Evolutionary conservation across 2,329 filamentous ascomycete species (phyloP).

Genomic region (Ophiostoma australiae): DNA sequence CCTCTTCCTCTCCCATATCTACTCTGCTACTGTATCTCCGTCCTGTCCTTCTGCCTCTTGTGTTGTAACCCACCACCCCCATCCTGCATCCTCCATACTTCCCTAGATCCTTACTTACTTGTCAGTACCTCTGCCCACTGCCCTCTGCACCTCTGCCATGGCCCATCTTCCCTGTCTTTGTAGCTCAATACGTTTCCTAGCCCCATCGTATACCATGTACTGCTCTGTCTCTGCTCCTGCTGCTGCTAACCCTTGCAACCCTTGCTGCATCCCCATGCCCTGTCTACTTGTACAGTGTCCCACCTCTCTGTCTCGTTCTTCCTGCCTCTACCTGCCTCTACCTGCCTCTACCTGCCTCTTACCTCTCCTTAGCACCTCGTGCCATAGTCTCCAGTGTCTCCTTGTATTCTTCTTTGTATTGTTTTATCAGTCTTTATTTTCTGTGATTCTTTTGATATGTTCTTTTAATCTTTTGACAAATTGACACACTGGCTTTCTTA

Average conservation of each 20-base stretch:
- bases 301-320: constrained; percentile 4
- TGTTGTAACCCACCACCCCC: constrained; percentile 7
- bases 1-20: neutral
- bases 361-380: constrained; percentile 1
- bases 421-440: neutral
- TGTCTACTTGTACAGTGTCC: constrained; percentile 8
- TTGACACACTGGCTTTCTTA: neutral
- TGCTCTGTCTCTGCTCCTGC: neutral
- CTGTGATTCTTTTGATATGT: neutral
- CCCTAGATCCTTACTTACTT: neutral
- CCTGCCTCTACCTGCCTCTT: neutral
- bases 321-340: neutral
- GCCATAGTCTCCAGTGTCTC: neutral
- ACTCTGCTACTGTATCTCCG: constrained; percentile 6
- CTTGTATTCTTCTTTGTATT: neutral
- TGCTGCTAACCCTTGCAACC: neutral
- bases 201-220: neutral
- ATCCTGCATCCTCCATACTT: neutral
- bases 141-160: neutral
- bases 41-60: constrained; percentile 8
- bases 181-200: neutral
- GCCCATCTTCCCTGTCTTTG: constrained; percentile 12
- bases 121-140: neutral
- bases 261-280: neutral
- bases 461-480: neutral